Evolutionary conservation across 2,329 filamentous ascomycete genomes (phyloP).

Genomic region (Helminthosporium solani): DNA sequence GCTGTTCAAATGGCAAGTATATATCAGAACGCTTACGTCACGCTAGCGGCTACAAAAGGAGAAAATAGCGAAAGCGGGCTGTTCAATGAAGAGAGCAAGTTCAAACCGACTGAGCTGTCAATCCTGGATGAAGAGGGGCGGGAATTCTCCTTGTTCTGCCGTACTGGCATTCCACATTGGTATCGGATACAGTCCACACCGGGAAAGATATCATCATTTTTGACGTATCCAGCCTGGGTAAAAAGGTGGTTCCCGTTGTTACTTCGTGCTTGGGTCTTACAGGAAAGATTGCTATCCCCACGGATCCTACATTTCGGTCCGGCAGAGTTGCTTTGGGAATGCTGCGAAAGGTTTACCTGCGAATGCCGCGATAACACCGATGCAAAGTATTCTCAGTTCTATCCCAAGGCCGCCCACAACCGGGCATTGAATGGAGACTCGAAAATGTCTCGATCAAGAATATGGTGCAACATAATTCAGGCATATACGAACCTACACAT

Average conservation of each 20-base stretch:
- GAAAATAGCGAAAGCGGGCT: constrained; percentile 1
- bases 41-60: constrained; percentile 7
- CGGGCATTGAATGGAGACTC: too few species aligned
- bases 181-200: too few species aligned
- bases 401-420: too few species aligned
- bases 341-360: constrained; percentile 1
- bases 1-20: constrained; percentile 3
- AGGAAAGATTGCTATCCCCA: constrained; percentile 20
- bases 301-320: constrained; percentile 18
- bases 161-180: neutral
- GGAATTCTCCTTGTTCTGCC: neutral
- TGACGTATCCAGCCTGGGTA: too few species aligned
- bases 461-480: too few species aligned
- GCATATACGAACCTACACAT: too few species aligned
- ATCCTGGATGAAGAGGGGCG: neutral
- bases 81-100: neutral
- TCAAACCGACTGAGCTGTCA: neutral
- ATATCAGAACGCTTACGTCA: constrained; percentile 3
- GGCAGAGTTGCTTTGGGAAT: constrained; percentile 18
- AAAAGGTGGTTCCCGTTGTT: constrained; percentile 6
- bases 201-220: too few species aligned
- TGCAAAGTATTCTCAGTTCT: neutral
- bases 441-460: too few species aligned
- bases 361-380: neutral
- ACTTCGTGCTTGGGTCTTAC: constrained; percentile 18